These are phyloP conservation scores for Ehretia macrophylla DNA, from an alignment of 257 asterid species.

Conservation along the genomic window DNA sequence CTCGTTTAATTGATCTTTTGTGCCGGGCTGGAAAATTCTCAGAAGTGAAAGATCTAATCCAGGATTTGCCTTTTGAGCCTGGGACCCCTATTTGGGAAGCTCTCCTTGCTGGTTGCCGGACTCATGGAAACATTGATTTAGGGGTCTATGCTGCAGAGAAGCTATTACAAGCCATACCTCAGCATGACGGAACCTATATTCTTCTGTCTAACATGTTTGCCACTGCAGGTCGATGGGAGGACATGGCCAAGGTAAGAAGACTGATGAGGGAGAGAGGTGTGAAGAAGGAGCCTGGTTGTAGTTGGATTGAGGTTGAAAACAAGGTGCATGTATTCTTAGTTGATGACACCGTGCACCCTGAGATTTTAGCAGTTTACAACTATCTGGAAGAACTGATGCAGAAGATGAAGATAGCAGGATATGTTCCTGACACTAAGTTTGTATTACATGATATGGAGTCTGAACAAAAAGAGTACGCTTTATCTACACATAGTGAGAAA, in stretches of 20 bases:
- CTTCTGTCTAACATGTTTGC: conserved; percentile 1
- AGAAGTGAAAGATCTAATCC: conserved; percentile 3
- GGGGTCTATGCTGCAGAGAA: conserved; percentile 7
- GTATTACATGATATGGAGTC: conserved; percentile 35
- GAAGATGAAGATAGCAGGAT: conserved; percentile 33
- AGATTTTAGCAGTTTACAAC: not conserved
- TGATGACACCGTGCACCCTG: conserved; percentile 1
- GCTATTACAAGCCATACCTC: conserved; percentile 1
- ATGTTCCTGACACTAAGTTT: conserved; percentile 34
- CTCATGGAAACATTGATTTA: conserved; percentile 4
- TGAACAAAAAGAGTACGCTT: conserved; percentile 40
- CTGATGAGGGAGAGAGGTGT: conserved; percentile 6
- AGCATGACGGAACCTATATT: conserved; percentile 3
- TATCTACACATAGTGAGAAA: conserved; percentile 44
- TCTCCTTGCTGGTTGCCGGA: conserved; percentile 7
- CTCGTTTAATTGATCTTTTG: conserved; percentile 8
- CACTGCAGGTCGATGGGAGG: conserved; percentile 5
- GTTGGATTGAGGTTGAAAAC: conserved; percentile 7
- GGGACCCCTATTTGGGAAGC: not conserved
- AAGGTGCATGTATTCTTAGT: conserved; percentile 5
- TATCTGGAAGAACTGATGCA: conserved; percentile 1
- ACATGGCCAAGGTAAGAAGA: conserved; percentile 4
- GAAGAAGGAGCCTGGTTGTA: conserved; percentile 8
- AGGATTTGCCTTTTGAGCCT: conserved; percentile 4
- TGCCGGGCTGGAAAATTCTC: conserved; percentile 9